Conservation (phyloP, 2,329 filamentous ascomycete genomes). For the Furcasterigmium furcatum region DNA sequence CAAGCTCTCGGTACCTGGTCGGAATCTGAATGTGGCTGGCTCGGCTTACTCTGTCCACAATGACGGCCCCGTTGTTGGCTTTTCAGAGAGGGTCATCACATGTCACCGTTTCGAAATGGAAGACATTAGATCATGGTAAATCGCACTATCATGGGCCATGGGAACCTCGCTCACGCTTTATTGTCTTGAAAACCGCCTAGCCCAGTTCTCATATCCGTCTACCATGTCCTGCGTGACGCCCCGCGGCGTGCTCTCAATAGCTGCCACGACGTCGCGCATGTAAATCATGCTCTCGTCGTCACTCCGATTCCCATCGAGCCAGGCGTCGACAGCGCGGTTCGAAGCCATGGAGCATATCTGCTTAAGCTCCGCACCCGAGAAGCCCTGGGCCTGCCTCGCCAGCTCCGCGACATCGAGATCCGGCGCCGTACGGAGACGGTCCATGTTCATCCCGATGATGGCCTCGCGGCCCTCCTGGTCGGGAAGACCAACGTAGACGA, state of each 20-base stretch:
- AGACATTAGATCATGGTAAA: too few relatives aligned
- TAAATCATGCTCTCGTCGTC: slow-evolving; percentile 18
- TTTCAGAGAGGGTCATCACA: too few relatives aligned
- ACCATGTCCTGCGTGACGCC: slow-evolving; percentile 60
- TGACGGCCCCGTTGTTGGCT: too few relatives aligned
- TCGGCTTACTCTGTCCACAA: too few relatives aligned
- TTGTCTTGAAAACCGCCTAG: slow-evolving; percentile 22
- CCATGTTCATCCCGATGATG: slow-evolving; percentile 69
- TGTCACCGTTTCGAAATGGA: too few relatives aligned
- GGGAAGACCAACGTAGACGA: slow-evolving; percentile 83
- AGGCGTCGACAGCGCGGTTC: slow-evolving; percentile 37
- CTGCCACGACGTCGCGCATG: slow-evolving; percentile 40
- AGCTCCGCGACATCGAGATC: slow-evolving; percentile 66
- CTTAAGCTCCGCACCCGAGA: slow-evolving; percentile 80
- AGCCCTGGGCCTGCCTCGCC: slow-evolving; percentile 66
- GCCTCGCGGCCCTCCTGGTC: slow-evolving; percentile 69
- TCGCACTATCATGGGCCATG: too few relatives aligned
- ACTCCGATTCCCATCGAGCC: slow-evolving; percentile 14
- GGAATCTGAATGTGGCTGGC: too few relatives aligned
- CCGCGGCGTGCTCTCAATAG: slow-evolving; percentile 43
- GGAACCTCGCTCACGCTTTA: too few relatives aligned
- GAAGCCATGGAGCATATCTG: slow-evolving; percentile 43
- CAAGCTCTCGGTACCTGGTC: too few relatives aligned
- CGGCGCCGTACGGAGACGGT: slow-evolving; percentile 52
- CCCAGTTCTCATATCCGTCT: slow-evolving; percentile 56